Percentiles rank a stretch among this genome's conserved stretches.
phyloP scores from a whole-genome alignment of 139 green algal genomes.

The Micromonas commoda region DNA sequence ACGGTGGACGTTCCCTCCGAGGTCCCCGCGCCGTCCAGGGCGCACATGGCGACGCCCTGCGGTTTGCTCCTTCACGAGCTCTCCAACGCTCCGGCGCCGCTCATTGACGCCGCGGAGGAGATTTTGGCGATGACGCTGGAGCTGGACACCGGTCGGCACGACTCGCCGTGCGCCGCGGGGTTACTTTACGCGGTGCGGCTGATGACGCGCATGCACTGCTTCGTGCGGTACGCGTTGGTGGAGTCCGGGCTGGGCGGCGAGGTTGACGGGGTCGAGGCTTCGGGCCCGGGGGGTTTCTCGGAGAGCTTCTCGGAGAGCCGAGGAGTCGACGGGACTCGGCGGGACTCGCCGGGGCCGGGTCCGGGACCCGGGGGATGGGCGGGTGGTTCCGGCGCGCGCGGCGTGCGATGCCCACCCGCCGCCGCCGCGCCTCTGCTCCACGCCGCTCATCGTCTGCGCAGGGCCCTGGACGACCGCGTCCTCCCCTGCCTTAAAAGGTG shows the following conservation, averaged over 20 bases:
- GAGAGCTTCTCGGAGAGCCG: no score
- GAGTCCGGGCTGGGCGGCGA: background rate
- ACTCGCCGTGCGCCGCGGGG: background rate
- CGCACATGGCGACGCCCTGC: constrained; percentile 28
- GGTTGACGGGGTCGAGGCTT: background rate
- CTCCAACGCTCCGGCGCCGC: background rate
- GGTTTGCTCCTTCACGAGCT: constrained; percentile 33
- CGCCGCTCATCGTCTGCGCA: background rate
- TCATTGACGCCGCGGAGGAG: constrained; percentile 23
- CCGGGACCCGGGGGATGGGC: no score
- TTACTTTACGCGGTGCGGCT: constrained; percentile 23
- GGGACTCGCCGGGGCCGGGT: no score
- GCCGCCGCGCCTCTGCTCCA: background rate
- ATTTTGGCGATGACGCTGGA: constrained; percentile 30
- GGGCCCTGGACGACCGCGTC: background rate
- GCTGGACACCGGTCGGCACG: constrained; percentile 29
- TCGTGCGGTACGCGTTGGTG: background rate
- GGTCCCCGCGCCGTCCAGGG: constrained; percentile 17
- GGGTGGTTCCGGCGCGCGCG: background rate
- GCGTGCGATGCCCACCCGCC: background rate
- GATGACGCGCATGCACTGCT: constrained; percentile 18
- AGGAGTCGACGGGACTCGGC: no score
- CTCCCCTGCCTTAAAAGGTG: constrained; percentile 1
- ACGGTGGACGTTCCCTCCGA: background rate
- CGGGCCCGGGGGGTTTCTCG: no score